These are phyloP conservation scores for Xerocomellus intermedius DNA, from an alignment of 768 basidiomycete species.

Conservation along the genomic window DNA sequence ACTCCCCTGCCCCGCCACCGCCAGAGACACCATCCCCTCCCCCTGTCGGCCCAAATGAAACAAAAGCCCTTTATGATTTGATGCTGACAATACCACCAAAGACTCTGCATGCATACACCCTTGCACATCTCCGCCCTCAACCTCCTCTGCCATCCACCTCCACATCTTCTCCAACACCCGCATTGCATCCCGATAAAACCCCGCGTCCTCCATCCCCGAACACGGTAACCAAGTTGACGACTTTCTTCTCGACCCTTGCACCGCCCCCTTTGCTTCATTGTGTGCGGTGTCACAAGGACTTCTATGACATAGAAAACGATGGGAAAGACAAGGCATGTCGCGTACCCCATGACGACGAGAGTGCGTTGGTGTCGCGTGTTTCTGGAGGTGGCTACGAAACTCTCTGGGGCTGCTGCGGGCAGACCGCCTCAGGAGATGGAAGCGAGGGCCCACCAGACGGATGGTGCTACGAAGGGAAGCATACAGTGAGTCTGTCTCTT, in stretches of 20 bases:
- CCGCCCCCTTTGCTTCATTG: slow-evolving; percentile 75
- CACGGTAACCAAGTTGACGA: slow-evolving; percentile 46
- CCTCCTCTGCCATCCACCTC: background rate
- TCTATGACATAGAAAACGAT: slow-evolving; percentile 68
- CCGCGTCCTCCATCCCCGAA: slow-evolving; percentile 31
- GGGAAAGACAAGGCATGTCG: slow-evolving; percentile 59
- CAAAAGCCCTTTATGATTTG: slow-evolving; percentile 46
- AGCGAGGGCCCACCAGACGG: slow-evolving; percentile 83
- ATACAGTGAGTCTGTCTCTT: slow-evolving; percentile 46
- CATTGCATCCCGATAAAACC: slow-evolving; percentile 8
- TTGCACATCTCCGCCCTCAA: slow-evolving; percentile 44
- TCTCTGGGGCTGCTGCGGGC: slow-evolving; percentile 71
- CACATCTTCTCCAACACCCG: slow-evolving; percentile 13
- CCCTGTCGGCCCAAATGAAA: slow-evolving; percentile 42
- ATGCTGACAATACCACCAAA: slow-evolving; percentile 64
- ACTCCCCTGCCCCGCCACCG: slow-evolving; percentile 20
- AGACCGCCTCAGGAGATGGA: slow-evolving; percentile 70
- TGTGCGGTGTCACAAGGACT: slow-evolving; percentile 69
- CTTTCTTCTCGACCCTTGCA: slow-evolving; percentile 60
- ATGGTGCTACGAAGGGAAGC: slow-evolving; percentile 84
- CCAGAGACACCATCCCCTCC: slow-evolving; percentile 35
- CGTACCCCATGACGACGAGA: slow-evolving; percentile 78
- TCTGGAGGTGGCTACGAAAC: slow-evolving; percentile 46
- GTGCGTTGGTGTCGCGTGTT: slow-evolving; percentile 67
- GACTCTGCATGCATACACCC: slow-evolving; percentile 60